Base-by-base conservation (phyloP, 2,329 filamentous ascomycete species). In the Septoria linicola region DNA sequence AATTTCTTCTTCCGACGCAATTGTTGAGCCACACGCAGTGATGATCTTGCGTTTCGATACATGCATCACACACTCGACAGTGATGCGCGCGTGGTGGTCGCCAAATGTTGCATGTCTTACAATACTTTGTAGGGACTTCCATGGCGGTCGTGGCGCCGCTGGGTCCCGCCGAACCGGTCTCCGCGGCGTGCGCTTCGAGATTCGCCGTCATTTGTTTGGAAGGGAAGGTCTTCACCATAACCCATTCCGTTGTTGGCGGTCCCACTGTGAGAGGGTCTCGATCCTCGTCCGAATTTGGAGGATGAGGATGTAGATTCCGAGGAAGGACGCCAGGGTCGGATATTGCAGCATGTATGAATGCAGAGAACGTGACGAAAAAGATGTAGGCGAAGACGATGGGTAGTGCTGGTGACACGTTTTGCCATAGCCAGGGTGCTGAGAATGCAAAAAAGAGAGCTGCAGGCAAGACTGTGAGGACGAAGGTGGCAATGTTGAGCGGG, bases 21-120 rank as follows among this genome's bases (percentile, higher is more conserved):
- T 99, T 99, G 73, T 99, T 99, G 58, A 99, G 81, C 93, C 93
- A 99, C 13, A 97, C 91, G 66, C 93, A 99, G 72, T 99, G 93
- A 66, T 99, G 93, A 66, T 99, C 93, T 61, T 96, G 89, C 0
- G 90, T 96, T 71, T 99, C 93, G 54, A 99, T 82, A 69, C 93
- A 99, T 70, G 95, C 96, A 72, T 99, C 92, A 73, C 93, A 99
- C 21, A 96, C 80, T 51, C 93, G 88, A 72, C 93, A 99, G 73
- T 99, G 93, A 67, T 99, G 95, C 52, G 89, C 90, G 52, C 93
- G 88, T 21, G 92, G 91, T 30, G 93, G 93, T 2, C 93, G 87
- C 93, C 93, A 99, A 61, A 99, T 91, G 65, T 90, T 90, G 76
- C 93, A 99, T 14, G 91, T 95, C 68, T 91, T 92, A 80, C 93